These are phyloP conservation scores for Porphyrellus cyaneotinctus DNA, from an alignment of 768 basidiomycete species.

Conservation along the genomic window DNA sequence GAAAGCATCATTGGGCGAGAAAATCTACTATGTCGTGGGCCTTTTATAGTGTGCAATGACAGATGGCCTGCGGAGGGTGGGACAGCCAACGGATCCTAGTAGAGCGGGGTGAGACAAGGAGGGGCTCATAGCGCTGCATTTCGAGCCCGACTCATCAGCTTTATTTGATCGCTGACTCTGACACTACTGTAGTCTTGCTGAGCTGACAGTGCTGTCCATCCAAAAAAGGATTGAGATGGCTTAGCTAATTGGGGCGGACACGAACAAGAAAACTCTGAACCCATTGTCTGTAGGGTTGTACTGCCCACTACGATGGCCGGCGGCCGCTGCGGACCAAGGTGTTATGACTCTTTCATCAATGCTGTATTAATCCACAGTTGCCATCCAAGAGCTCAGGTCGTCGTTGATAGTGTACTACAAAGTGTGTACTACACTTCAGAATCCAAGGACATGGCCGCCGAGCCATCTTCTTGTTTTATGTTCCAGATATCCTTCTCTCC, in stretches of 20 bases:
- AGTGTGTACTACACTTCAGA: no score
- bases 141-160: conserved; percentile 23
- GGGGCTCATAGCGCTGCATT: conserved; percentile 17
- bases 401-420: no score
- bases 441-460: no score
- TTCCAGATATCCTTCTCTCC: no score
- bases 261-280: no score
- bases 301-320: no score
- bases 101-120: conserved; percentile 17
- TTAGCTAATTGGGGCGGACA: conserved; percentile 18
- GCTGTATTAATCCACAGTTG: no score
- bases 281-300: background rate
- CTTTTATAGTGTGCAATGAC: conserved; percentile 27
- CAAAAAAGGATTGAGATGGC: conserved; percentile 11
- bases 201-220: background rate
- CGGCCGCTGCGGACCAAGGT: no score
- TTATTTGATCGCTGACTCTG: conserved; percentile 27
- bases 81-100: conserved; percentile 23
- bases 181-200: background rate
- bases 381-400: no score
- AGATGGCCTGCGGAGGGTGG: conserved; percentile 20
- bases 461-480: no score
- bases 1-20: conserved; percentile 10
- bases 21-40: background rate
- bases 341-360: no score